Base-by-base conservation (phyloP, 2,329 filamentous ascomycete species). In the Diaporthe destruens region DNA sequence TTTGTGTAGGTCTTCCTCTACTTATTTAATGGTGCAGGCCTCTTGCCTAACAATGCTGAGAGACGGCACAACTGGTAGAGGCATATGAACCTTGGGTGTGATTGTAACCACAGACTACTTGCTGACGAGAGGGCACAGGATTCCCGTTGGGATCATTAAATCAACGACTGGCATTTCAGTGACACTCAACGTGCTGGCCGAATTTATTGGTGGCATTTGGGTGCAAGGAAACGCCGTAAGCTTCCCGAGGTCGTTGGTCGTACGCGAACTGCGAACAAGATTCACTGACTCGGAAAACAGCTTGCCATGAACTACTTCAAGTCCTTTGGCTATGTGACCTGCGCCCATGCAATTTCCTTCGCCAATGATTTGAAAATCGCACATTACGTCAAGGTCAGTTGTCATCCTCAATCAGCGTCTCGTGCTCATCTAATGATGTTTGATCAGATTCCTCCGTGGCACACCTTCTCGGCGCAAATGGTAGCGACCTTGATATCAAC, bases 401-500 rank as follows among this genome's bases (percentile, higher is more conserved):
- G 9, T 7, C 3, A 9, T 5, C 39, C 16, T 20, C 36, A 2
- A 18, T 7, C 5, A 29, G 1, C 5, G 16, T 5, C 2, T 20
- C 8, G 20, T 20, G 36, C 16, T 12, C 23, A 20, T 23, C 44
- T 65, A 25, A 65, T 12, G 36, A 9, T 14, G 0, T 2, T 9
- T 20, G 5, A 18, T 14, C 11, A 66, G 81, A 89, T 91, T 23
- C 88, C 89, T 6, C 89, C 89, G 0, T 85, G 87, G 14, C 85
- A 89, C 39, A 88, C 89, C 4, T 91, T 91, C 75, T 80, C 83
- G 29, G 88, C 88, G 0, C 89, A 91, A 79, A 87, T 91, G 77
- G 81, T 87, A 12, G 88, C 88, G 44, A 91, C 87, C 2, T 81
- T 90, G 25, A 80, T 88, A 25, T 87, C 85, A 61, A 87, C 85